phyloP scores from a whole-genome alignment of 2,329 filamentous ascomycete species.

The Seiridium cupressi region DNA sequence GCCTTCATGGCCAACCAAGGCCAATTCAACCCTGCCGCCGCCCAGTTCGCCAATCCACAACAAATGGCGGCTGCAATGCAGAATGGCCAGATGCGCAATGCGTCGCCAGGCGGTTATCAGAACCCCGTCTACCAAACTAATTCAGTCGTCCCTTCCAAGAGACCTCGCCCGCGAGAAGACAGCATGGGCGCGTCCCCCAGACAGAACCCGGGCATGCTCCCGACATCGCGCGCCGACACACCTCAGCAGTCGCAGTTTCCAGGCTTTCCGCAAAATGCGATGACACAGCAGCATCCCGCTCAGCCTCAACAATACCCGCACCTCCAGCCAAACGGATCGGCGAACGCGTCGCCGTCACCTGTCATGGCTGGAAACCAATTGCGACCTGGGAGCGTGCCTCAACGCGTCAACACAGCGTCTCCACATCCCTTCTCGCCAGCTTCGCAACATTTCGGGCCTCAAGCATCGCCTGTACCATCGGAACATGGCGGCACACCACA shows the following conservation, averaged over 20 bases:
- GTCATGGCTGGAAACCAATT: constrained; percentile 79
- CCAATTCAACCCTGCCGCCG: constrained; percentile 56
- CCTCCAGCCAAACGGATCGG: constrained; percentile 75
- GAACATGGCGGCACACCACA: constrained; percentile 76
- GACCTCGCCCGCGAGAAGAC: constrained; percentile 78
- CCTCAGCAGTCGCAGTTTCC: constrained; percentile 76
- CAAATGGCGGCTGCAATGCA: constrained; percentile 64
- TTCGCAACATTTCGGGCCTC: constrained; percentile 67
- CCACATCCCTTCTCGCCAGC: constrained; percentile 87
- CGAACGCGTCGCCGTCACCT: constrained; percentile 87
- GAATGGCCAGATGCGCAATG: constrained; percentile 81
- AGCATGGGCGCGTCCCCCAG: constrained; percentile 80
- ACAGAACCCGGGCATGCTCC: constrained; percentile 70
- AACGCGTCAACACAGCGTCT: constrained; percentile 86
- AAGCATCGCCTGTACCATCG: constrained; percentile 74
- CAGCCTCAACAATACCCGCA: constrained; percentile 77
- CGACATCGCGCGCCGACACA: constrained; percentile 86
- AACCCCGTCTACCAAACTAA: constrained; percentile 81
- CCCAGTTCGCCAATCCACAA: constrained; percentile 55
- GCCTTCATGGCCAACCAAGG: constrained; percentile 58
- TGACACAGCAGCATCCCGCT: constrained; percentile 59
- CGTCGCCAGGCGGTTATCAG: constrained; percentile 69
- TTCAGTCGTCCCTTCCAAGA: constrained; percentile 85
- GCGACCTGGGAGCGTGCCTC: constrained; percentile 67
- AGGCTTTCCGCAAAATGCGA: constrained; percentile 61